Evolutionary conservation across 352 stramenopile species (phyloP).

Genomic region (Pythium dissotocum): DNA sequence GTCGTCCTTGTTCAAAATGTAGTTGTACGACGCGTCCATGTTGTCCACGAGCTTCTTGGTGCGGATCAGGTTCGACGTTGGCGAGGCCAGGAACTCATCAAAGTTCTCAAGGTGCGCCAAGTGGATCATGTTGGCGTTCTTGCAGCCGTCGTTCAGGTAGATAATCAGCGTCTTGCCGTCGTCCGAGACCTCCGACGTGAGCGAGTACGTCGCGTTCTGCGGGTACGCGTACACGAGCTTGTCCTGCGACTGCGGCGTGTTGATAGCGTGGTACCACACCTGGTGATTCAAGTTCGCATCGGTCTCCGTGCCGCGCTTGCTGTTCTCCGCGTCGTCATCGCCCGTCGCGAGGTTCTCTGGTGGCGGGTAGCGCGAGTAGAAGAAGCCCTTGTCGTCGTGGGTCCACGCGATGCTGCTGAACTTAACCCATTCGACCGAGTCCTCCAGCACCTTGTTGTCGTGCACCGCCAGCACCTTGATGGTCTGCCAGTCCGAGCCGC

Average conservation of each 20-base stretch:
- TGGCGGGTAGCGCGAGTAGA: constrained; percentile 81
- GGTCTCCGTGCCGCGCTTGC: constrained; percentile 77
- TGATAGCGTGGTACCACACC: constrained; percentile 77
- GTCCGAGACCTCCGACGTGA: constrained; percentile 69
- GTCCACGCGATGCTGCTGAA: constrained; percentile 84
- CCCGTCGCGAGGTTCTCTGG: constrained; percentile 60
- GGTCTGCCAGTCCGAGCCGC: constrained; percentile 87
- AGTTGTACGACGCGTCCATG: constrained; percentile 84
- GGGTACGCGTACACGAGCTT: constrained; percentile 78
- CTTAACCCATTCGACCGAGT: constrained; percentile 89
- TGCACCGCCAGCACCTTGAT: constrained; percentile 84
- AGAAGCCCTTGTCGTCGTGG: constrained; percentile 84
- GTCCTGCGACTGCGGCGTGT: constrained; percentile 71
- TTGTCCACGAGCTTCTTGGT: constrained; percentile 85
- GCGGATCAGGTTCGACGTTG: constrained; percentile 35
- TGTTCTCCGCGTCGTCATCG: constrained; percentile 39
- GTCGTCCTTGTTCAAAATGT: constrained; percentile 87
- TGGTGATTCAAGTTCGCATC: constrained; percentile 79
- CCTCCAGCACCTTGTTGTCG: constrained; percentile 64
- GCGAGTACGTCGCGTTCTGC: constrained; percentile 69
- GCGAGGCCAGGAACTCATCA: constrained; percentile 42
- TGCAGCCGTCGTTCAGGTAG: constrained; percentile 83
- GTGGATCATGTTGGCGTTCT: constrained; percentile 90
- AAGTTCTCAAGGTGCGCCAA: constrained; percentile 59
- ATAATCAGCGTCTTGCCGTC: constrained; percentile 79